phyloP scores from a whole-genome alignment of 306 rosid genomes.

The Cicer arietinum region DNA sequence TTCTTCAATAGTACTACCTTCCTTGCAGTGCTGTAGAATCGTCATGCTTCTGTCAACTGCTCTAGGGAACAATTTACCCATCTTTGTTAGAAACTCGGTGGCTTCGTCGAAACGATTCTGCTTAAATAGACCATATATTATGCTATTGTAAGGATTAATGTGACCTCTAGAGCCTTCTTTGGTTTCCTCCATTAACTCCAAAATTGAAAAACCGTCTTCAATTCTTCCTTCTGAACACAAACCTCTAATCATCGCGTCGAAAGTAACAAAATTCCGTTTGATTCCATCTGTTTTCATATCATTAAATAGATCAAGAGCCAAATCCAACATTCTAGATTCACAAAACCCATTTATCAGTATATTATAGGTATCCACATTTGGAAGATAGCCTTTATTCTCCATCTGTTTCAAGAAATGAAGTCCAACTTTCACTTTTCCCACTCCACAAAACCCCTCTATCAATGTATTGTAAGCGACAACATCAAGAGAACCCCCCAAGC shows the following conservation, averaged over 20 bases:
- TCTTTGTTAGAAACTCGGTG: conserved; percentile 55
- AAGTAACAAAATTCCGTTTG: conserved; percentile 59
- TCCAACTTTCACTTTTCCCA: conserved; percentile 67
- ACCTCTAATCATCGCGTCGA: conserved; percentile 63
- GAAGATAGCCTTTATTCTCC: conserved; percentile 78
- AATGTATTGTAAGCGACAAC: conserved; percentile 77
- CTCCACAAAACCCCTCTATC: conserved; percentile 66
- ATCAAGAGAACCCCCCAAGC: conserved; percentile 65
- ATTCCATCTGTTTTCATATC: conserved; percentile 80
- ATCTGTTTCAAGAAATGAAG: conserved; percentile 68
- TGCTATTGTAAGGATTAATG: conserved; percentile 74
- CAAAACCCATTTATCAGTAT: conserved; percentile 63
- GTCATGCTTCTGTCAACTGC: conserved; percentile 66
- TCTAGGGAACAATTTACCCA: conserved; percentile 67
- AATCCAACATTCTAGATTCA: conserved; percentile 57
- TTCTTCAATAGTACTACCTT: conserved; percentile 55
- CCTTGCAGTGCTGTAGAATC: conserved; percentile 54
- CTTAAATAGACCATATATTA: conserved; percentile 71
- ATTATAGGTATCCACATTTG: conserved; percentile 74
- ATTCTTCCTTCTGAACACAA: conserved; percentile 67
- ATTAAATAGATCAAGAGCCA: conserved; percentile 70
- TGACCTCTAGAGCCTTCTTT: conserved; percentile 58
- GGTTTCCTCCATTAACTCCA: conserved; percentile 76
- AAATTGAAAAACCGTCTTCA: conserved; percentile 60
- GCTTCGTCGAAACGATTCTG: conserved; percentile 60